Evolutionary conservation across 2,329 filamentous ascomycete genomes (phyloP).

Genomic region (Pestalotiopsis sp.): DNA sequence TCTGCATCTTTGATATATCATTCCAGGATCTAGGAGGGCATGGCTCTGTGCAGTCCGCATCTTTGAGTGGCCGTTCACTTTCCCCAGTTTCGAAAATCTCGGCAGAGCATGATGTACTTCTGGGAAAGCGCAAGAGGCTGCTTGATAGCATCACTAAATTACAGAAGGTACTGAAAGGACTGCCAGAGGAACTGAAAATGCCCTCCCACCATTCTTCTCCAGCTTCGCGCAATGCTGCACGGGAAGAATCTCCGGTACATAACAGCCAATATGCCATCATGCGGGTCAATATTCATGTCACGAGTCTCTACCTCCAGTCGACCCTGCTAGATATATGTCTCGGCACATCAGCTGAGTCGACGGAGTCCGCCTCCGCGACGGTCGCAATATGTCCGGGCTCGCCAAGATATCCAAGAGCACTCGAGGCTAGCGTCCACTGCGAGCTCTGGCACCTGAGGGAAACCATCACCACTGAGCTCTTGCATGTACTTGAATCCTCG

Average conservation of each 20-base stretch:
- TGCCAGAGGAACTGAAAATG: not conserved
- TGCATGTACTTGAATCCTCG: not conserved
- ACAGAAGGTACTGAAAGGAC: not conserved
- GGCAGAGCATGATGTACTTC: not conserved
- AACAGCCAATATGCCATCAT: slow-evolving; percentile 23
- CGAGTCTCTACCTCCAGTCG: slow-evolving; percentile 26
- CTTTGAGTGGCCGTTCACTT: not conserved
- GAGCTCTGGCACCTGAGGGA: not conserved
- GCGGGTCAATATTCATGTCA: slow-evolving; percentile 28
- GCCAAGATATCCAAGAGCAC: not conserved
- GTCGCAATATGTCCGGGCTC: not conserved
- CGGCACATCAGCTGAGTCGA: slow-evolving; percentile 2
- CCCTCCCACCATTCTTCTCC: not conserved
- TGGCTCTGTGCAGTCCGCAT: not conserved
- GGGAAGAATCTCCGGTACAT: not conserved
- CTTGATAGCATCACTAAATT: not conserved
- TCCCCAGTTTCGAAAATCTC: not conserved
- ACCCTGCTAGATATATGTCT: slow-evolving; percentile 24
- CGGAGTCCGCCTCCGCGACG: slow-evolving; percentile 1
- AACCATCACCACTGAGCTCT: not conserved
- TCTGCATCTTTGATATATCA: slow-evolving; percentile 8
- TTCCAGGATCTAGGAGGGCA: not conserved
- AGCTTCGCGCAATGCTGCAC: not conserved
- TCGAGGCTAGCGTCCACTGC: not conserved
- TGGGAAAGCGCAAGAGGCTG: not conserved